These are phyloP conservation scores for Carpinus viminea DNA, from an alignment of 306 rosid species.

Conservation along the genomic window DNA sequence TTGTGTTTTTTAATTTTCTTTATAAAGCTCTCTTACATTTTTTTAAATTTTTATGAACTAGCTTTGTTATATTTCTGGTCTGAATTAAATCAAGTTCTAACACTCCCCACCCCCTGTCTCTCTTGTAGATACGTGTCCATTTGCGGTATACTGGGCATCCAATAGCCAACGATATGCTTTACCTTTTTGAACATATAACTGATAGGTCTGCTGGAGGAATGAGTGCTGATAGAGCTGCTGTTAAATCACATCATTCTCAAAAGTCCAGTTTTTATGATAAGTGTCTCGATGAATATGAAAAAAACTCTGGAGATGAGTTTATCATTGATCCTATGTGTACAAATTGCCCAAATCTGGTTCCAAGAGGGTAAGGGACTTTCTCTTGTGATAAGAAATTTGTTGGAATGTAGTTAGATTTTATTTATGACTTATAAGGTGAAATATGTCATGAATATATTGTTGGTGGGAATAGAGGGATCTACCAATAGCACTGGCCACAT, in stretches of 20 bases:
- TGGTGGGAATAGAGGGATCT: too few species aligned
- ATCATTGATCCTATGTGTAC: conserved; percentile 82
- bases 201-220: conserved; percentile 44
- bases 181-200: conserved; percentile 53
- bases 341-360: conserved; percentile 85
- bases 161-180: conserved; percentile 80
- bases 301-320: conserved; percentile 45
- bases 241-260: conserved; percentile 35
- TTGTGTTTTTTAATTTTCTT: neutral
- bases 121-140: conserved; percentile 79
- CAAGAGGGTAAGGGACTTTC: conserved; percentile 61
- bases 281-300: conserved; percentile 37
- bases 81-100: conserved; percentile 1
- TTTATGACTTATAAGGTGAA: conserved; percentile 4
- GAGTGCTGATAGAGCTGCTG: conserved; percentile 63
- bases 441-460: neutral
- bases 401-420: conserved; percentile 1
- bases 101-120: neutral
- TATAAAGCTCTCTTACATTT: neutral
- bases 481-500: too few species aligned
- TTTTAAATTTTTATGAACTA: neutral
- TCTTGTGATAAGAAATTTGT: conserved; percentile 9
- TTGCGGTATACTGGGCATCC: conserved; percentile 77
- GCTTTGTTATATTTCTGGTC: neutral
- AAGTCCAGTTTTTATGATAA: conserved; percentile 35